Evolutionary conservation across 192 early-diverging fungal genomes (phyloP).

Genomic region (Diversispora eburnea): DNA sequence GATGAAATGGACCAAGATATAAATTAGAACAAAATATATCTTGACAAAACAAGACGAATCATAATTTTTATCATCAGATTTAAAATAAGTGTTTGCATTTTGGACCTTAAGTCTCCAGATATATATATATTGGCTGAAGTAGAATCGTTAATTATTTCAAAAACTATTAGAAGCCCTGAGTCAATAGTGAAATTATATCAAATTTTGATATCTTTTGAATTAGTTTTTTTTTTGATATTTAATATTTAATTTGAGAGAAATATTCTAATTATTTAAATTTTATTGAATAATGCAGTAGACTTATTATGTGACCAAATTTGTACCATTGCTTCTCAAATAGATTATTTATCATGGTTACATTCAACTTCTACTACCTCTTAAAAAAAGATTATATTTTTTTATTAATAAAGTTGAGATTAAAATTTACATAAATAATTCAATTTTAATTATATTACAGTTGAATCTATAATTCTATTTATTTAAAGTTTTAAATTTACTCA

Average conservation of each 20-base stretch:
- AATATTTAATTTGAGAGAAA: background rate
- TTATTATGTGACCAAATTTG: background rate
- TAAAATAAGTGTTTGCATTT: background rate
- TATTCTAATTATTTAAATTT: background rate
- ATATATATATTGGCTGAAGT: slow-evolving; percentile 15
- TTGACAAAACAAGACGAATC: background rate
- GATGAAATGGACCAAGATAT: background rate
- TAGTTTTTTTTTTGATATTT: background rate
- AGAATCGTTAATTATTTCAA: background rate
- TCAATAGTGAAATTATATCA: slow-evolving; percentile 9
- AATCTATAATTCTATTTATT: no score
- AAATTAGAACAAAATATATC: background rate
- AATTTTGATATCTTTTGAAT: background rate
- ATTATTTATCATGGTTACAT: background rate
- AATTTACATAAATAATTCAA: no score
- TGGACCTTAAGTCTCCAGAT: background rate
- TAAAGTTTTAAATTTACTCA: no score
- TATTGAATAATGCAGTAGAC: background rate
- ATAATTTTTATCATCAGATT: slow-evolving; percentile 2
- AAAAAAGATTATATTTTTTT: no score
- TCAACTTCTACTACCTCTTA: background rate
- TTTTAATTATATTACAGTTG: no score
- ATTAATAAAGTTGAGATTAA: no score
- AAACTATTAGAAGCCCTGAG: background rate
- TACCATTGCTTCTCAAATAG: background rate